phyloP scores from a whole-genome alignment of 1,139 yeast species.

The Petasospora fabianii region DNA sequence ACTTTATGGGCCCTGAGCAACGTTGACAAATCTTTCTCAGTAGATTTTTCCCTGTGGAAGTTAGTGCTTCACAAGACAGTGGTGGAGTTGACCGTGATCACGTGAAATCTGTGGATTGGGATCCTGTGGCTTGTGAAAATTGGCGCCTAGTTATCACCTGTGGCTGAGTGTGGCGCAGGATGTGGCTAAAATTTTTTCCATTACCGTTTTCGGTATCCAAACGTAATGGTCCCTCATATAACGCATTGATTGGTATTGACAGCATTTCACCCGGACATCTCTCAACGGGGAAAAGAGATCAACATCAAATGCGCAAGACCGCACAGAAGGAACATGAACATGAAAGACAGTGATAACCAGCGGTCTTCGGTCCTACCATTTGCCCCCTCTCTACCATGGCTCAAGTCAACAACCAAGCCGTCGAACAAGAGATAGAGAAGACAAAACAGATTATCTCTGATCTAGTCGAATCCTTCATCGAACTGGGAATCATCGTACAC shows the following conservation, averaged over 20 bases:
- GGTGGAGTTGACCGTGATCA: background rate
- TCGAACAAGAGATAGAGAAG: constrained; percentile 40
- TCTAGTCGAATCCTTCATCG: constrained; percentile 80
- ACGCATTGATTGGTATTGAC: no score
- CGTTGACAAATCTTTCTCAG: background rate
- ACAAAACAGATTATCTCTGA: constrained; percentile 61
- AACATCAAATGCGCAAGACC: no score
- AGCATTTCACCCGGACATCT: background rate
- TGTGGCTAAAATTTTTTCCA: constrained; percentile 2
- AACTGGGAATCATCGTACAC: constrained; percentile 86
- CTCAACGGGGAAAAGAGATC: no score
- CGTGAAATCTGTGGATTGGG: constrained; percentile 6
- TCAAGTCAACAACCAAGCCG: constrained; percentile 7
- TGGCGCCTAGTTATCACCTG: constrained; percentile 2
- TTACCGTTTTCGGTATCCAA: background rate
- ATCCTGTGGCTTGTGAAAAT: constrained; percentile 6
- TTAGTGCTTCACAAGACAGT: background rate
- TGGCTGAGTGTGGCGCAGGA: constrained; percentile 7
- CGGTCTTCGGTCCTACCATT: background rate
- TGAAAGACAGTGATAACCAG: no score
- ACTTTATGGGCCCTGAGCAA: no score
- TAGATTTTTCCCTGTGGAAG: background rate
- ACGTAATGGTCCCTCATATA: background rate
- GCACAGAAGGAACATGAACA: no score
- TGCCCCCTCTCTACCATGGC: background rate